Evolutionary conservation across 108 stramenopile genomes (phyloP).

Genomic region (Nitzschia inconspicua): DNA sequence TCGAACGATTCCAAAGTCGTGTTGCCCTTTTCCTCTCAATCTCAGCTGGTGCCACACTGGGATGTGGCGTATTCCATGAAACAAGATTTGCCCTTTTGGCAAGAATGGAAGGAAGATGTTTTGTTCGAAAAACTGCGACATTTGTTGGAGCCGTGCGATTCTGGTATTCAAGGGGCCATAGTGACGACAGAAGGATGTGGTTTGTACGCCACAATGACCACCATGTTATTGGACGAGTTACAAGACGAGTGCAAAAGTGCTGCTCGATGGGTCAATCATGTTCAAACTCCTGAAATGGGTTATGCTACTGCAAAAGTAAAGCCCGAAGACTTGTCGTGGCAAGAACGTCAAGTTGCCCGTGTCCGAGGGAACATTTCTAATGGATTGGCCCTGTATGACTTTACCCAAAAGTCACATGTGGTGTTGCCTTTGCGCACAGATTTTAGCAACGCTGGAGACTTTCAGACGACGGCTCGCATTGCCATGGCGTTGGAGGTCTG

Average conservation of each 20-base stretch:
- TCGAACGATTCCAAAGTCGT: constrained; percentile 37
- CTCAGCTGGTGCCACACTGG: constrained; percentile 24
- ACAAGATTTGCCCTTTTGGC: not conserved
- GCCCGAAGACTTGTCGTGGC: constrained; percentile 17
- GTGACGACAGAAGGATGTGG: constrained; percentile 54
- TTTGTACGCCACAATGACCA: constrained; percentile 55
- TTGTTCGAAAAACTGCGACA: constrained; percentile 55
- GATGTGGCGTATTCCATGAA: constrained; percentile 16
- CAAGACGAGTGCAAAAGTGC: constrained; percentile 70
- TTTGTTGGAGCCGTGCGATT: constrained; percentile 64
- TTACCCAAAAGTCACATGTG: constrained; percentile 49
- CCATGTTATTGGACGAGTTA: constrained; percentile 63
- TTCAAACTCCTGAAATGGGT: constrained; percentile 9
- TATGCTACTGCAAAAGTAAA: not conserved
- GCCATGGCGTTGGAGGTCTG: constrained; percentile 68
- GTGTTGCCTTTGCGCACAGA: constrained; percentile 45
- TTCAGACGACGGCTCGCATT: constrained; percentile 56
- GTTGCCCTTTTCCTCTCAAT: constrained; percentile 37
- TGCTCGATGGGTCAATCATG: constrained; percentile 36
- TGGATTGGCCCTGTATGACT: constrained; percentile 59
- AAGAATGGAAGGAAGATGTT: constrained; percentile 38
- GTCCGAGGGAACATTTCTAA: constrained; percentile 45
- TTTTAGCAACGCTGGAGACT: not conserved
- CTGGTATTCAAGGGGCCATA: constrained; percentile 52
- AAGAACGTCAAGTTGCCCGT: constrained; percentile 35